Evolutionary conservation across 345 rosid genomes (phyloP), one percentile per base, ranked within the genome.

Genomic region (Heritiera littoralis): DNA sequence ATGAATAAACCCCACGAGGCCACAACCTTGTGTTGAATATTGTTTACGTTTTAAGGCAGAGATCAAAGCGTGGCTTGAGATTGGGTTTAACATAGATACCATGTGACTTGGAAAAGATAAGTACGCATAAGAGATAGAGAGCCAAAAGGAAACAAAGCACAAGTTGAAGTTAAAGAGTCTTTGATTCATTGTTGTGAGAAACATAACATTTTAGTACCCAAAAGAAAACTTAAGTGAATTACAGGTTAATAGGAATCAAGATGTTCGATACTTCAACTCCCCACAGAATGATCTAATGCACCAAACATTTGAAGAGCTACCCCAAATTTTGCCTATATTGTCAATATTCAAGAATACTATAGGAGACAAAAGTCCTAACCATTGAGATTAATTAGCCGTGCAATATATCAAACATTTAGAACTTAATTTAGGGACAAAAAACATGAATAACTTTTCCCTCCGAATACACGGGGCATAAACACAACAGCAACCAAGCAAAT

Each of bases 261-360:
- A 23, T 23, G 28, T 23, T 23, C 28, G 28, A 23, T 23, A 23
- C 28, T 23, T 23, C 28, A 23, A 23, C 28, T 23, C 0, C 28
- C 28, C 28, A 0, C 28, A 23, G 28, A 23, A 23, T 23, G 28
- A 23, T 23, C 28, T 23, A 23, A 23, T 23, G 28, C 28, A 23
- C 28, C 28, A 23, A 23, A 23, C 10, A 48, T 49, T 73, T 38
- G 28, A 49, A 55, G 30, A 54, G 49, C 48, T 15, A n/a, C 61
- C 76, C 55, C 9, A 71, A 49, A 59, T 51, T 71, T 71, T 28
- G 60, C 60, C 75, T 49, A 51, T 32, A 71, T 51, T 35, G 20
- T 51, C 38, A 54, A 28, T 32, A 15, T 71, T 71, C 40, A 32
- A 72, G 58, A 38, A 14, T 23, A 23, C 28, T 23, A 14, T 41